These are phyloP conservation scores for Colletotrichum sp. DNA, from an alignment of 2,329 filamentous ascomycete species.

Conservation along the genomic window DNA sequence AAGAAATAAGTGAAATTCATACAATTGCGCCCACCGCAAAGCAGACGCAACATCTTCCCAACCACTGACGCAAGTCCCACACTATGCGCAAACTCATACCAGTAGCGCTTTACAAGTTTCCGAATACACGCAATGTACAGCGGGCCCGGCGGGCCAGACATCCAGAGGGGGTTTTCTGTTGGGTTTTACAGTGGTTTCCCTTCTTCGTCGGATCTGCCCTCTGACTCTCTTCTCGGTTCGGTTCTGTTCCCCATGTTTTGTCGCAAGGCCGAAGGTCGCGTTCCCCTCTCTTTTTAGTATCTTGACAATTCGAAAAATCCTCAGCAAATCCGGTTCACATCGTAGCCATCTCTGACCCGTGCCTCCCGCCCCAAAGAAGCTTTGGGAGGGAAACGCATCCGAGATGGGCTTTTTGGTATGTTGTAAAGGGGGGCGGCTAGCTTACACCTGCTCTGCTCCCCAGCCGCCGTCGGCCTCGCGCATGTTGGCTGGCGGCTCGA, in stretches of 20 bases:
- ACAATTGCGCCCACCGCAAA: not conserved
- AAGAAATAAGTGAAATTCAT: slow-evolving; percentile 1
- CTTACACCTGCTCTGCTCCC: slow-evolving; percentile 78
- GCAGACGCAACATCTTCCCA: not conserved
- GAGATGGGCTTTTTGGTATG: slow-evolving; percentile 10
- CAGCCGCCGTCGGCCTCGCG: slow-evolving; percentile 77
- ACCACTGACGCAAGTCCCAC: not conserved
- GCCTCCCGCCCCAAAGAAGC: not conserved
- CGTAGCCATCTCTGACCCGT: not conserved
- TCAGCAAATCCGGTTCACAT: slow-evolving; percentile 21
- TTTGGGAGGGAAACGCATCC: slow-evolving; percentile 6
- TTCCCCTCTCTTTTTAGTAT: slow-evolving; percentile 20
- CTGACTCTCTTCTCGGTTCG: not conserved
- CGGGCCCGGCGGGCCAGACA: not conserved
- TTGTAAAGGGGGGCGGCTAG: slow-evolving; percentile 17
- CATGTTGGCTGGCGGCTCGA: slow-evolving; percentile 84
- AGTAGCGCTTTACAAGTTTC: slow-evolving; percentile 3
- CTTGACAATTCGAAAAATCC: slow-evolving; percentile 18
- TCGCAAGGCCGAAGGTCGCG: not conserved
- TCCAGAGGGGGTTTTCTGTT: not conserved
- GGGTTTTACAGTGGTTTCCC: not conserved
- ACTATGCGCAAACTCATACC: not conserved
- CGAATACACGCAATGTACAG: slow-evolving; percentile 12
- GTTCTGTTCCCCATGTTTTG: not conserved
- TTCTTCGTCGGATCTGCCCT: not conserved